Evolutionary conservation across 345 rosid genomes (phyloP), one percentile per base, ranked within the genome.

Genomic region (Limnanthes douglasii): DNA sequence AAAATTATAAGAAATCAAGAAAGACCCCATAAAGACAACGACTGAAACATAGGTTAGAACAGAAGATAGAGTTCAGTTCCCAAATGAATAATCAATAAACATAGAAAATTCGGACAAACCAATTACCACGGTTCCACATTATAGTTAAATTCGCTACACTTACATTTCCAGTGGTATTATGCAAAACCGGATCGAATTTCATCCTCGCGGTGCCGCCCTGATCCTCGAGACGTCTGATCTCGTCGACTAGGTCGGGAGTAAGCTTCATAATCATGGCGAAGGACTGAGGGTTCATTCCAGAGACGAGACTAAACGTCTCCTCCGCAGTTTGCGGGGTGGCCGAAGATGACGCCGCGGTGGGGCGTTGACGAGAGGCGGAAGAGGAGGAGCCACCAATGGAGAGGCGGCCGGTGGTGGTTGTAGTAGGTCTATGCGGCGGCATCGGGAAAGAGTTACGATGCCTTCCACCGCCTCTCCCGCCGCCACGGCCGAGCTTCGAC

Each of bases 221-320:
- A 7, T 68, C 73, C 46, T 88, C 95, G 6, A 66, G 59, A 28
- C 66, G 68, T 58, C 63, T 76, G 60, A 88, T 83, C 81, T 88
- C 93, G 18, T 88, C 93, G 37, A 88, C 76, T 68, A 88, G 61
- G 43, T 74, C 97, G 23, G 97, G 97, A 13, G 69, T 62, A 48
- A 88, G 36, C 49, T 75, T 56, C 28, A 88, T 79, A 13, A 76
- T 79, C 95, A 79, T 72, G 6, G 74, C 75, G 29, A 83, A 88
- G 31, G 73, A 80, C 26, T 49, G 60, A 2, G 85, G 66, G 20
- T 45, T 64, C 29, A 69, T 73, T 4, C 83, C 86, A 0, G 76
- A 62, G 19, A 83, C 62, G 30, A 88, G 73, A 16, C 66, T 73
- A 38, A 73, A 88, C 3, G 59, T 61, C 66, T 88, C 97, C 57